Evolutionary conservation across 1,284 basidiomycete species (phyloP), one percentile per base, ranked within the genome.

Genomic region (Sporisorium scitamineum): DNA sequence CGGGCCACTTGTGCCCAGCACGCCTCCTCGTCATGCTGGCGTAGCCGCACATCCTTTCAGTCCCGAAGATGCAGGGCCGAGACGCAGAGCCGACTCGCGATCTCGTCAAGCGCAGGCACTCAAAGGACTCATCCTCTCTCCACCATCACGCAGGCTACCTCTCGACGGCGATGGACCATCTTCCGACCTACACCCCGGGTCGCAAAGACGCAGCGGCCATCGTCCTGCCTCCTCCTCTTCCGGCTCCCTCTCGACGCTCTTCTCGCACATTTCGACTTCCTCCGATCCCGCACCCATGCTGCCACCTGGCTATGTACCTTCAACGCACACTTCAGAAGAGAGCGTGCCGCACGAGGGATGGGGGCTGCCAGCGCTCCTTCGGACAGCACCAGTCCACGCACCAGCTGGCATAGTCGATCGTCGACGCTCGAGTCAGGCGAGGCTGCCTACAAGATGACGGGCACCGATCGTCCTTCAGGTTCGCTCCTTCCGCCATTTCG

Each of bases 341-440:
- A 70, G 69, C 24, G 58, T 64, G 13, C 55, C 61, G 24, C 65
- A 68, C 13, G 70, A 69, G 10, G 66, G 65, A 26, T 76, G 74
- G 74, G 70, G 65, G 54, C 69, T 7, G 62, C 61, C 14, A 72
- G 74, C 52, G 61, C 59, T 14, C 71, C 56, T 27, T 78, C 70
- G 11, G 61, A 60, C 14, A 66, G 27, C 50, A 79, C 69, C 3
- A 76, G 73, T 44, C 73, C 74, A 22, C 62, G 74, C 34, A 76
- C 75, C 41, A 72, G 75, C 60, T 79, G 77, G 77, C 77, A 77
- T 55, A 79, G 77, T 52, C 69, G 75, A 31, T 77, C 77, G 1
- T 79, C 77, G 26, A 79, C 77, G 14, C 63, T 79, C 51, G 77
- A 79, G 27, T 77, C 75, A 2, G 64, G 67, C 45, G 77, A 79